Base-by-base conservation (phyloP, 176 grass and related monocot genomes). In the Eragrostis nindensis region DNA sequence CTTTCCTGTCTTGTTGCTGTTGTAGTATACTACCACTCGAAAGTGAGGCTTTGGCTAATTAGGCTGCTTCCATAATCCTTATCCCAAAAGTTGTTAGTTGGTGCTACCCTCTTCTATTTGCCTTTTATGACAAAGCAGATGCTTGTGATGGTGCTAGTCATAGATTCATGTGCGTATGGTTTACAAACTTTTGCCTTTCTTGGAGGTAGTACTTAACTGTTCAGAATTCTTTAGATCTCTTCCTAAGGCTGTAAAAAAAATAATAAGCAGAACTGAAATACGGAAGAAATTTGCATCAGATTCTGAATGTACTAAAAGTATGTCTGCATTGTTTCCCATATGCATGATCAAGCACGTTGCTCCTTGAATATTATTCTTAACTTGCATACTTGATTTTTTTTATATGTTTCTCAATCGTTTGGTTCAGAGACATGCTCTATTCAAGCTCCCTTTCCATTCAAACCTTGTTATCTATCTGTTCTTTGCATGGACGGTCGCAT, bases 121-220 rank as follows among this genome's bases (percentile, higher is more conserved):
- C 62, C 39, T 39, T 44, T 57, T 43, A 39, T 62, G 36, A 54
- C 40, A 75, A 75, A 30, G 38, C 41, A 71, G 64, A 44, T 64
- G 41, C 27, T 54, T 66, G 64, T 71, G 71, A 26, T 71, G 25
- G 19, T 80, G 13, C 16, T 69, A 64, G 22, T 29, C 65, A 68
- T 25, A 88, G 52, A 88, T 84, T 74, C 69, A 75, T 69, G 70
- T 80, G 63, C 7, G 8, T 44, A 70, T 41, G 67, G 52, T 63
- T 36, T 36, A 36, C 32, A 36, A 36, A 36, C 4, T 36, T 78
- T 68, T 68, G 25, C 61, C 52, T 80, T 79, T 68, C 30, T 68
- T 63, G 54, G 43, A 41, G 79, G 27, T 73, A 73, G 9, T 52
- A 79, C 53, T 62, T 80, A 25, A 59, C 29, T 63, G 56, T 32